phyloP scores from a whole-genome alignment of 176 grass and related monocot species.

The Thalia dealbata region DNA sequence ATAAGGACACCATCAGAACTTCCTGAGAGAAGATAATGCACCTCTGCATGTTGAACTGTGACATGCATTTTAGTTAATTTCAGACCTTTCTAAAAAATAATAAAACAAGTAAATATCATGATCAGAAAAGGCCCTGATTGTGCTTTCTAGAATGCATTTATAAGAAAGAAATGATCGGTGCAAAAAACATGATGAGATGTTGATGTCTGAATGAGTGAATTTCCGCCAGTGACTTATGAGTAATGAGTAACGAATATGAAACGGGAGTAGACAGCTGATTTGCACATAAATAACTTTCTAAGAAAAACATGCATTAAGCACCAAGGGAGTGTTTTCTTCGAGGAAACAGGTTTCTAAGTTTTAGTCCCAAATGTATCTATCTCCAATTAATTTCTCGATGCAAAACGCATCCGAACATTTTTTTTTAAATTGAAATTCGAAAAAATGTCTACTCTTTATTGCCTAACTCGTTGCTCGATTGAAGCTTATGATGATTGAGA shows the following conservation, averaged over 20 bases:
- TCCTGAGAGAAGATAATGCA: slow-evolving; percentile 66
- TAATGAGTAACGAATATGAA: neutral
- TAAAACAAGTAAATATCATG: neutral
- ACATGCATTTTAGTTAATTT: slow-evolving; percentile 8
- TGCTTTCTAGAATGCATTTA: neutral
- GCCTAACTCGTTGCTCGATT: no score
- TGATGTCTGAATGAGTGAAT: neutral
- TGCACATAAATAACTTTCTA: neutral
- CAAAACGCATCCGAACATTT: no score
- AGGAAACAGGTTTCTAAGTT: neutral
- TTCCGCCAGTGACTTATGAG: neutral
- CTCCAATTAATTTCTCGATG: neutral
- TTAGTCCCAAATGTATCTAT: neutral
- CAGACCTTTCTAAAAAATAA: neutral
- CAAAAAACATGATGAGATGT: neutral
- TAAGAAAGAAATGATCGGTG: neutral
- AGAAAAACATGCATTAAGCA: neutral
- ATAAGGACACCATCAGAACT: slow-evolving; percentile 82
- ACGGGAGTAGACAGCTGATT: neutral
- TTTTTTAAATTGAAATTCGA: no score
- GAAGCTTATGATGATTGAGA: neutral
- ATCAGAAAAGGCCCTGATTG: neutral
- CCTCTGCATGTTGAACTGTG: slow-evolving; percentile 34
- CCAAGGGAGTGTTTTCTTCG: neutral
- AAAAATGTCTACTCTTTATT: no score